Evolutionary conservation across 2,329 filamentous ascomycete species (phyloP).

Genomic region (Ophioceras dolichostomum): DNA sequence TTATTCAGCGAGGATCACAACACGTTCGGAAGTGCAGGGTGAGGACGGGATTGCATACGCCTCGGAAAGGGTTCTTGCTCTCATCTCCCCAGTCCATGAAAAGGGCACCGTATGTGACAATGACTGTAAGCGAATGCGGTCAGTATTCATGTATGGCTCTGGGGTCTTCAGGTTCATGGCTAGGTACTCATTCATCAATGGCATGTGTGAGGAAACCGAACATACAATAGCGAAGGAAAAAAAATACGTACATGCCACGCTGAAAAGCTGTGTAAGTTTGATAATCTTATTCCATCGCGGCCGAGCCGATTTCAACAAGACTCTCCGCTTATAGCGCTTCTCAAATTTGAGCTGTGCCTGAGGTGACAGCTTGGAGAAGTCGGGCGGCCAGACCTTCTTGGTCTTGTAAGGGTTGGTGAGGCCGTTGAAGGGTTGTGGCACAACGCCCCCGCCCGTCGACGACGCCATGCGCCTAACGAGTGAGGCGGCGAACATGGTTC

Average conservation of each 20-base stretch:
- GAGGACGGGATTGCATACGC: constrained; percentile 21
- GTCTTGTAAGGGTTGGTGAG: constrained; percentile 46
- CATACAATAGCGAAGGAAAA: neutral
- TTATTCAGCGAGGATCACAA: too few species aligned
- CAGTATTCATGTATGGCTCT: too few species aligned
- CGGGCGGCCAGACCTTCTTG: constrained; percentile 67
- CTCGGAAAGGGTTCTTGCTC: constrained; percentile 32
- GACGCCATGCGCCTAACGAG: too few species aligned
- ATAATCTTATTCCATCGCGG: constrained; percentile 54
- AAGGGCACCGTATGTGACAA: constrained; percentile 42
- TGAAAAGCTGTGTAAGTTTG: constrained; percentile 50
- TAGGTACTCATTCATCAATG: too few species aligned
- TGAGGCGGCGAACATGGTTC: constrained; percentile 7
- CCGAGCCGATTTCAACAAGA: constrained; percentile 46
- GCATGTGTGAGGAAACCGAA: too few species aligned
- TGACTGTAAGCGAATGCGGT: constrained; percentile 32
- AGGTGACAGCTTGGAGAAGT: constrained; percentile 55
- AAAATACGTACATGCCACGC: constrained; percentile 37
- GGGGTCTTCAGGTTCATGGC: too few species aligned
- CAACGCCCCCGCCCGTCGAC: too few species aligned
- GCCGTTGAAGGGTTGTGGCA: too few species aligned
- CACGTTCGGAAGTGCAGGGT: neutral
- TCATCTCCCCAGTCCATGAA: constrained; percentile 46
- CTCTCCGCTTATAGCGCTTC: constrained; percentile 62
- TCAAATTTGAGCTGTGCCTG: constrained; percentile 71